Base-by-base conservation (phyloP, 2,329 filamentous ascomycete species). In the Grosmannia serpens region DNA sequence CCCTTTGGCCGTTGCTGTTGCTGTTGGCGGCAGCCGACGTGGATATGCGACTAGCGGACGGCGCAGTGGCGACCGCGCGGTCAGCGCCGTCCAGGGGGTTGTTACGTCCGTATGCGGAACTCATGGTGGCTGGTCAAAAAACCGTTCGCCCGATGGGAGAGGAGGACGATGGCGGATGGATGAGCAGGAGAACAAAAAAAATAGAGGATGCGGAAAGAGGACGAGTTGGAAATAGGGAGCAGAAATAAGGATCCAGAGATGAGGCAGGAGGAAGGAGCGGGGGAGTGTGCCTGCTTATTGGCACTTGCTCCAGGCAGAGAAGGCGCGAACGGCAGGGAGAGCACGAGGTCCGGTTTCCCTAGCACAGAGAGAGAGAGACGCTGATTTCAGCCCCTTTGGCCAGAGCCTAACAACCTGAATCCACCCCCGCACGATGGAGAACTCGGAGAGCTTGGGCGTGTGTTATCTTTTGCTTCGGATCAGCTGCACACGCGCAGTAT, bases 31-130 rank as follows among this genome's bases (percentile, higher is more conserved):
- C n/a, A 1, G 26, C 47, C 26, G 55, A 24, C 33, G 46, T n/a
- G 27, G 58, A 8, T 22, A 58, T 57, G n/a, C 58, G 58, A 31
- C 57, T 59, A 47, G 53, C 46, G 22, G 57, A 24, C 20, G 55
- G 33, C 2, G 57, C 52, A 27, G 55, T 58, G 56, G 31, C 26
- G n/a, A 51, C 26, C 53, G 44, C 49, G 29, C 57, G 55, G n/a
- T 53, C 58, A 35, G 55, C 55, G 38, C 56, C 55, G 33, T 51
- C 55, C 22, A 59, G 51, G 53, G 59, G 59, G 52, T 60, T 60
- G 52, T 60, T 60, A 44, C 49, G 57, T 54, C 53, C 44, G 9
- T 26, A 52, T 15, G 56, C 44, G 8, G 59, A 31, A 22, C 57
- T 52, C 61, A 61, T 62, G 35, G 11, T 24, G 22, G 31, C 20